phyloP scores from a whole-genome alignment of 1,139 yeast species.

The Geotrichum australiense region DNA sequence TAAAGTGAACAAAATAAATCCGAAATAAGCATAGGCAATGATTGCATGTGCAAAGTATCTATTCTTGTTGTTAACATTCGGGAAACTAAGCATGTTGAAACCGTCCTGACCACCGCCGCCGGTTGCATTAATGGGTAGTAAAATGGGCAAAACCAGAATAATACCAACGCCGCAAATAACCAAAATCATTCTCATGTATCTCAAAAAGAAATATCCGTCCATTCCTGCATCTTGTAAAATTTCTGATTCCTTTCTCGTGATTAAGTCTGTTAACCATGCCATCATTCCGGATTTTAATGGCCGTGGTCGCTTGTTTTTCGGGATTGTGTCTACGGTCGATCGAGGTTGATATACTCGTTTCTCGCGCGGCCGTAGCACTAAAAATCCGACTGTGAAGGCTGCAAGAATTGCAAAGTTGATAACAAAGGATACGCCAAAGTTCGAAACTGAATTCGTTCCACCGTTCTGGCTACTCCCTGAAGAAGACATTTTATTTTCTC shows the following conservation, averaged over 20 bases:
- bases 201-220: constrained; percentile 81
- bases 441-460: constrained; percentile 28
- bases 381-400: constrained; percentile 50
- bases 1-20: constrained; percentile 58
- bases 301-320: constrained; percentile 36
- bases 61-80: constrained; percentile 57
- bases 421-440: constrained; percentile 47
- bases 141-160: constrained; percentile 61
- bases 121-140: constrained; percentile 83
- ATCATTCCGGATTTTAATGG: constrained; percentile 31
- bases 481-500: too few relatives aligned
- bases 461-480: constrained; percentile 2
- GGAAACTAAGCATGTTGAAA: constrained; percentile 68
- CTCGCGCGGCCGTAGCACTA: constrained; percentile 58
- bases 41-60: constrained; percentile 85
- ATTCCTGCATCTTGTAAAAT: constrained; percentile 73
- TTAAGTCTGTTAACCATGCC: constrained; percentile 34
- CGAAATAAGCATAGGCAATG: constrained; percentile 72
- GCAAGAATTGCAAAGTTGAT: constrained; percentile 52
- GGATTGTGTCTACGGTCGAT: constrained; percentile 44
- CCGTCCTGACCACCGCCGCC: constrained; percentile 52
- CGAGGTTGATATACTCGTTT: constrained; percentile 80
- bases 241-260: constrained; percentile 53
- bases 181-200: constrained; percentile 64
- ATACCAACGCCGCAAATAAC: constrained; percentile 58